Base-by-base conservation (phyloP, 2,329 filamentous ascomycete species). In the Ophiostoma ips region DNA sequence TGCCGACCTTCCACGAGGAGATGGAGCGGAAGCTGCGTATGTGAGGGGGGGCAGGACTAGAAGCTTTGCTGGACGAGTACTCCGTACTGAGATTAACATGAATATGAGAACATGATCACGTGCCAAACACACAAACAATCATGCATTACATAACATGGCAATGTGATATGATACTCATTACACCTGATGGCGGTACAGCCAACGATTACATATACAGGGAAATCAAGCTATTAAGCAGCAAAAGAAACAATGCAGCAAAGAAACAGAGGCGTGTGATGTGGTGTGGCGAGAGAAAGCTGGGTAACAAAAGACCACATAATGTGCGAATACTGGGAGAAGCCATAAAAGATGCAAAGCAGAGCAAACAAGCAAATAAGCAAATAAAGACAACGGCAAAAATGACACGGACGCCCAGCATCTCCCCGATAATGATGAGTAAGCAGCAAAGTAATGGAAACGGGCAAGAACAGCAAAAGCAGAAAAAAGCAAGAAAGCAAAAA, bases 11-110 rank as follows among this genome's bases (percentile, higher is more conserved):
- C 68, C 88, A 95, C 60, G 83, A 87, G 51, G 90, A 96, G 77
- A 88, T 95, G 80, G 90, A 95, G 79, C 77, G 79, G 67, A 87
- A 87, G 75, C 71, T 94, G 67, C 84, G 81, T 75, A 94, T 95
- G 64, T 70, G 21, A 9, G 35, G 15, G 16, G 16, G 37, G 3
- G 6, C 6, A 31, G 6, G 30, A 31, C 21, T 12, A 21, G 12
- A 18, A 19, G 10, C 11, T 11, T 15, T 16, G 8, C 2, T 16
- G n/a, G n/a, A n/a, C n/a, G n/a, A n/a, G n/a, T n/a, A n/a, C n/a
- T n/a, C n/a, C n/a, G n/a, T n/a, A n/a, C n/a, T n/a, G n/a, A n/a
- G n/a, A n/a, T n/a, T n/a, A n/a, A 28, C 8, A 28, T 28, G 24
- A 28, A 28, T 28, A 28, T 8, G 24, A 28, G n/a, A n/a, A n/a